Base-by-base conservation (phyloP, 2,329 filamentous ascomycete genomes). In the Nemania sp. region DNA sequence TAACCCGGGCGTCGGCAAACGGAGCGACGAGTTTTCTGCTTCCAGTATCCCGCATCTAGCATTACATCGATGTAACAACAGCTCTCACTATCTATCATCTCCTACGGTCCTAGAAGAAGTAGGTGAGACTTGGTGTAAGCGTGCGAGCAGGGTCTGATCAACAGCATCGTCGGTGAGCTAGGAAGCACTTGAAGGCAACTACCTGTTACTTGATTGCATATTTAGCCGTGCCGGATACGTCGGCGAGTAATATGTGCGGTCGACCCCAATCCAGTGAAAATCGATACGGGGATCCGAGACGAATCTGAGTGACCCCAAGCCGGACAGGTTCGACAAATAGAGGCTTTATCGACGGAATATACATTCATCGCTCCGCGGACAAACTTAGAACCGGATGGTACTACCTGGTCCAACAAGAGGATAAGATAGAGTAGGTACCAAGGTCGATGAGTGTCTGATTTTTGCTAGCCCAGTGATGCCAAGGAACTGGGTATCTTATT, bases 181-280 rank as follows among this genome's bases (percentile, higher is more conserved):
- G 8, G 22, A 60, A 18, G 18, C 49, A n/a, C 27, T 51, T 29
- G 22, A 26, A 52, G 11, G 51, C 32, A 51, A 47, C 53, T 24
- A 51, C 56, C 43, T n/a, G 55, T 53, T 59, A n/a, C 55, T 57
- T 38, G 60, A 56, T 53, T 43, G 54, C 22, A 55, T 43, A 51
- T 62, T 67, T 64, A 64, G 68, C 65, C 60, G 67, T 67, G 41
- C 67, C 54, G 11, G 45, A 54, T 43, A 41, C 52, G 54, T 41
- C 27, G 41, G 26, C 26, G 22, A 59, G 45, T 43, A 32, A n/a
- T 13, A 51, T 51, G 29, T 47, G n/a, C 27, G n/a, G 47, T 38
- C 18, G 7, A 62, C 61, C 47, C 20, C 15, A 20, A 38, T 24
- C 27, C 15, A 22, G 22, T 5, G 13, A 22, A 5, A 24, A 43